A percentile compares a stretch with the other conserved stretches of the same genome.
Conservation (phyloP, 306 rosid genomes). For the Vigna unguiculata region DNA sequence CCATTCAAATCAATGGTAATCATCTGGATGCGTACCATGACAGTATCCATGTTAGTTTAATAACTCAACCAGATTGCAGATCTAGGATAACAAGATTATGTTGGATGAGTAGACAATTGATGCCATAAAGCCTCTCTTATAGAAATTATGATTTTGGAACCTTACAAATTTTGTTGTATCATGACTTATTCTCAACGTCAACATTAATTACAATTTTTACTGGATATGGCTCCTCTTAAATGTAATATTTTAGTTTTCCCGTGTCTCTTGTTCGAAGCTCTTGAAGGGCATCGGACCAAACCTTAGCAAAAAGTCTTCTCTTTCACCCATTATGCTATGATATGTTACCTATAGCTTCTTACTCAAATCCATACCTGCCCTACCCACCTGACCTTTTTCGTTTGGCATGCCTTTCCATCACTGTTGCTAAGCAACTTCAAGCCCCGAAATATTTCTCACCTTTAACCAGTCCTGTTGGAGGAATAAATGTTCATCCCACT, state of each 20-base stretch:
- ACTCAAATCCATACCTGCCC: constrained; percentile 24
- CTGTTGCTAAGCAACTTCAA: background rate
- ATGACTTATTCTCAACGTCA: background rate
- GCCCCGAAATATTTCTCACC: background rate
- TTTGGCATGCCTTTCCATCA: too few species aligned
- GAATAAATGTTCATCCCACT: constrained; percentile 10
- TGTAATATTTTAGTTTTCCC: constrained; percentile 1
- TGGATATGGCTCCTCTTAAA: background rate
- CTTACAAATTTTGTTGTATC: constrained; percentile 11
- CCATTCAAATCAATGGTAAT: background rate
- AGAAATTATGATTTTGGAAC: constrained; percentile 12
- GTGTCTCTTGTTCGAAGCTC: background rate
- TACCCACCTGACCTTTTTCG: background rate
- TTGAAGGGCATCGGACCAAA: background rate
- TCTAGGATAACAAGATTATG: background rate
- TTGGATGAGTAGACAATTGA: background rate
- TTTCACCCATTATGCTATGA: constrained; percentile 5
- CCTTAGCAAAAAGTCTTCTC: background rate
- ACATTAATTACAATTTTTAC: background rate
- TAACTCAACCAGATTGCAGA: background rate
- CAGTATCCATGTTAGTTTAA: background rate
- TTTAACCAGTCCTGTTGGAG: constrained; percentile 19
- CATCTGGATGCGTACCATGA: background rate
- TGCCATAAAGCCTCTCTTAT: background rate
- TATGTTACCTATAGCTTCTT: constrained; percentile 12